phyloP scores from a whole-genome alignment of 345 rosid genomes.

The Eucalyptus marginata region DNA sequence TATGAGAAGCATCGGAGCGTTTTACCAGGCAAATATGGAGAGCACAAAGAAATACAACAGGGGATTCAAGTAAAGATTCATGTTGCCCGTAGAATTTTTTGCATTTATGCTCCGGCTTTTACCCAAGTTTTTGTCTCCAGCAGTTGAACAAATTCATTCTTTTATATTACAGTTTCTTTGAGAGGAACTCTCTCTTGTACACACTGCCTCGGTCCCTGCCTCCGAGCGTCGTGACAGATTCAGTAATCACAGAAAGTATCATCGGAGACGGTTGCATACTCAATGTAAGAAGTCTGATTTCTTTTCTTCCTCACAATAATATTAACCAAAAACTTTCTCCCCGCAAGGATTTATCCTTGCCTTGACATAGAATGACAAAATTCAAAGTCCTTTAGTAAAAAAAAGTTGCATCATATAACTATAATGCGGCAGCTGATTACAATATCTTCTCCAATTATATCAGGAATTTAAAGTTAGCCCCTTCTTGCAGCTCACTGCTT shows the following conservation, averaged over 20 bases:
- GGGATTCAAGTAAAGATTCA: conserved; percentile 26
- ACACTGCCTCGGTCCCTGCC: conserved; percentile 70
- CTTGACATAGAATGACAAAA: not conserved
- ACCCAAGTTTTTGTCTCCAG: not conserved
- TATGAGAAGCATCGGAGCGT: conserved; percentile 51
- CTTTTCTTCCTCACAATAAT: not conserved
- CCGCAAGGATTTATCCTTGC: not conserved
- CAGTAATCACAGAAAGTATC: conserved; percentile 42
- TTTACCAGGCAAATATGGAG: conserved; percentile 73
- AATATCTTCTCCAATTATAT: not conserved
- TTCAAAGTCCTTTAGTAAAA: not conserved
- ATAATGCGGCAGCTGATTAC: not conserved
- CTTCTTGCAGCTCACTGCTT: not conserved
- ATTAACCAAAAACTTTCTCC: not conserved
- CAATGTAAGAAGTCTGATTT: conserved; percentile 24
- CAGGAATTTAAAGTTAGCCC: not conserved
- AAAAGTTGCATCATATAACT: not conserved
- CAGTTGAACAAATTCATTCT: not conserved
- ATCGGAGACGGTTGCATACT: conserved; percentile 80
- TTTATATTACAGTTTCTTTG: conserved; percentile 36
- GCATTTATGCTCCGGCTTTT: not conserved
- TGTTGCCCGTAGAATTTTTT: not conserved
- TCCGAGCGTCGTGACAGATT: conserved; percentile 45
- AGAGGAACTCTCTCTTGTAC: conserved; percentile 39
- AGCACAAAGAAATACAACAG: conserved; percentile 28